phyloP scores from a whole-genome alignment of 306 rosid species.

The Prunus dulcis region DNA sequence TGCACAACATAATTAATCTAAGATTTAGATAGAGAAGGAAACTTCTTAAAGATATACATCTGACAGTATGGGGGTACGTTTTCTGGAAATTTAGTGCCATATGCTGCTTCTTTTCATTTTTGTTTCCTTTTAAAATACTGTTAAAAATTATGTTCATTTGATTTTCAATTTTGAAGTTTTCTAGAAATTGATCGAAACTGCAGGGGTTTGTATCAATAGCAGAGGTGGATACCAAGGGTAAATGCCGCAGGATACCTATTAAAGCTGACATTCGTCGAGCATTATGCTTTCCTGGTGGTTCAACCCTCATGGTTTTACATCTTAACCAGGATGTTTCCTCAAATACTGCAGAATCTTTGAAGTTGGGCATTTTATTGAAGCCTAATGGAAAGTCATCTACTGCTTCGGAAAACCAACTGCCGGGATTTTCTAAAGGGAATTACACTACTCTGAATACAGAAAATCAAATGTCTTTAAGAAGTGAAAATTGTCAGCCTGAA shows the following conservation, averaged over 20 bases:
- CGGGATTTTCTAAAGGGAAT: slow-evolving; percentile 23
- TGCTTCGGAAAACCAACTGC: slow-evolving; percentile 29
- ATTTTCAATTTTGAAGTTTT: slow-evolving; percentile 21
- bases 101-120: neutral
- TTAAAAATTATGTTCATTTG: neutral
- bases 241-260: slow-evolving; percentile 64
- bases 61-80: neutral
- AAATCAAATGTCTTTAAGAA: slow-evolving; percentile 20
- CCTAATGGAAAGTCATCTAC: slow-evolving; percentile 36
- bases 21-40: neutral
- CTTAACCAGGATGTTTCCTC: slow-evolving; percentile 43
- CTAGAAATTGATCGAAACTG: neutral
- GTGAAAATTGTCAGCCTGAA: slow-evolving; percentile 29
- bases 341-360: slow-evolving; percentile 33
- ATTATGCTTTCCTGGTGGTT: slow-evolving; percentile 89
- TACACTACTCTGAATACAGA: slow-evolving; percentile 27
- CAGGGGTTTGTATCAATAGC: slow-evolving; percentile 85
- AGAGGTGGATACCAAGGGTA: slow-evolving; percentile 73
- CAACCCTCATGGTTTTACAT: slow-evolving; percentile 82
- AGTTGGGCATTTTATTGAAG: slow-evolving; percentile 36
- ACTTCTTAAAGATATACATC: neutral
- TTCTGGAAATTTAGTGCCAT: neutral
- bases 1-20: neutral
- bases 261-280: slow-evolving; percentile 73
- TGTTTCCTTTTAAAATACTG: neutral